These are phyloP conservation scores for Gamarada debralockiae DNA, from an alignment of 495 filamentous ascomycete genomes.

Conservation along the genomic window DNA sequence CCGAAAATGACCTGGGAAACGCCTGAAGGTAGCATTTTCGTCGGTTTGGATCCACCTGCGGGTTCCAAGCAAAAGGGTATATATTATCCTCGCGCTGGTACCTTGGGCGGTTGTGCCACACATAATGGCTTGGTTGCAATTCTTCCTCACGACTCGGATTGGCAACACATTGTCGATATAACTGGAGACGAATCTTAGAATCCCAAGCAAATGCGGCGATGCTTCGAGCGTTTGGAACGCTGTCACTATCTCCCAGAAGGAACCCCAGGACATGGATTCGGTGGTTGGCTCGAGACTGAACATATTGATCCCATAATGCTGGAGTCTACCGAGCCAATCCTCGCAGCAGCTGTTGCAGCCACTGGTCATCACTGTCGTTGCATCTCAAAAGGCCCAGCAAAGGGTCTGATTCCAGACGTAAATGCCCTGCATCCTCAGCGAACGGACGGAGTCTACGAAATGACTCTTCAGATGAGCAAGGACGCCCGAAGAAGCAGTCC, in stretches of 20 bases:
- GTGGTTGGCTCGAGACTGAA: constrained; percentile 40
- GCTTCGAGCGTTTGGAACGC: constrained; percentile 28
- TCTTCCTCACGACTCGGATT: constrained; percentile 40
- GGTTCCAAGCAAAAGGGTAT: constrained; percentile 38
- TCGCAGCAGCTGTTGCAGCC: too few relatives aligned
- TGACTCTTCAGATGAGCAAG: too few relatives aligned
- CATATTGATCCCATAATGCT: too few relatives aligned
- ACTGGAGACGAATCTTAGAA: constrained; percentile 40
- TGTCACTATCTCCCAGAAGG: constrained; percentile 3
- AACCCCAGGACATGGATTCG: constrained; percentile 45
- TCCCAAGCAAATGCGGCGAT: constrained; percentile 39
- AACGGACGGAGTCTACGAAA: too few relatives aligned
- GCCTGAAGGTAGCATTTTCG: constrained; percentile 35
- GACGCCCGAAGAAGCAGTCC: constrained; percentile 41
- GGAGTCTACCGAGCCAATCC: too few relatives aligned
- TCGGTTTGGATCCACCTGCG: constrained; percentile 35
- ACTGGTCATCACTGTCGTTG: too few relatives aligned
- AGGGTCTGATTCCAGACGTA: too few relatives aligned
- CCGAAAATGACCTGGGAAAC: constrained; percentile 41
- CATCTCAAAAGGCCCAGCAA: too few relatives aligned
- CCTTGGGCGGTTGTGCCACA: constrained; percentile 41
- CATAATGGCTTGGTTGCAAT: constrained; percentile 41
- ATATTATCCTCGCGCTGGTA: constrained; percentile 42
- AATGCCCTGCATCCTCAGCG: too few relatives aligned
- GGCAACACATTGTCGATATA: constrained; percentile 35